Base-by-base conservation (phyloP, 2,329 filamentous ascomycete genomes). In the Penicillium sp. region DNA sequence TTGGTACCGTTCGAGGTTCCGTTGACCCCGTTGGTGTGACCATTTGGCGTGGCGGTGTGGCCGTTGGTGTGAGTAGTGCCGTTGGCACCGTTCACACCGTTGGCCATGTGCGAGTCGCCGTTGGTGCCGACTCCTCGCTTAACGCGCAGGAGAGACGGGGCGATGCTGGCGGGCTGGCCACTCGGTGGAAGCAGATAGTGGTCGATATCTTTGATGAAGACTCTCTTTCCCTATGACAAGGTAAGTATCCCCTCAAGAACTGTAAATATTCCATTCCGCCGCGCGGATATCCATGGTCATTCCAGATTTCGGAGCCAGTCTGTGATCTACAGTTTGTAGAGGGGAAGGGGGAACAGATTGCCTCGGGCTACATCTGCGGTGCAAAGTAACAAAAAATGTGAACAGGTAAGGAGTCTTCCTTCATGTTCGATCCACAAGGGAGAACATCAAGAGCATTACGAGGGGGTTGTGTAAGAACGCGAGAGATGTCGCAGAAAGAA, bases 181-280 rank as follows among this genome's bases (percentile, higher is more conserved):
- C 89, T 79, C 4, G 91, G 90, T 5, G 92, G 89, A 62, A 96
- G 81, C 64, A 97, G 82, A 75, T 97, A 97, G 76, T 97, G 89
- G 55, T 90, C 88, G 79, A 97, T 99, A 75, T 97, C 94, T 76
- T 99, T 99, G 83, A 99, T 94, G 79, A 97, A 97, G 68, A 96
- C 80, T 66, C 93, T 90, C 80, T 96, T 96, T 68, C 87, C 89
- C 90, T 95, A 60, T 65, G 70, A 49, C 68, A 70, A 65, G 71
- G 75, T 82, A 74, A 79, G 76, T 73, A 74, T 69, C 57, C 61
- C 59, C 53, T 54, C 58, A 27, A 58, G 60, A 31, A 59, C 52
- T 41, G 53, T 11, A 36, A 21, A 36, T 25, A 25, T 51, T 40
- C 36, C 50, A 43, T 54, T 53, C 49, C 41, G 45, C 29, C 13